Evolutionary conservation across 164 flowering plant genomes (phyloP), one percentile per base, ranked within the genome.

Genomic region (Amborella trichopoda): DNA sequence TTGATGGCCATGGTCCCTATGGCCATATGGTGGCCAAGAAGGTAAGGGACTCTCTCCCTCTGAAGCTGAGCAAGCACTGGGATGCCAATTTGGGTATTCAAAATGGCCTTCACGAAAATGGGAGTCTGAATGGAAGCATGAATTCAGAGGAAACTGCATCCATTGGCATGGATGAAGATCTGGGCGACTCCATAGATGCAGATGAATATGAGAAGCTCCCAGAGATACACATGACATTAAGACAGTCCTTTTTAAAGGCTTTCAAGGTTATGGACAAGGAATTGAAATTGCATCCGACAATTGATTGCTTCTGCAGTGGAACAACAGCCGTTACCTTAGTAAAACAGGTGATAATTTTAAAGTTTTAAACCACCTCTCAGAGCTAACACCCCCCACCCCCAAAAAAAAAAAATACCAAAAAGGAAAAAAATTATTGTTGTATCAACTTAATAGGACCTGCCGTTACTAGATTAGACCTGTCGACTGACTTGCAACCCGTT

Each of bases 1-100:
- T 81, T 58, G 95, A 84, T 56, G 90, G 95, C 47, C 95, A 84
- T 55, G 95, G 95, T 56, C 90, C 90, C n/a, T 75, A 50, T 38
- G 95, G 95, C 56, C 90, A 84, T 53, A 49, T 81, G 77, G 90
- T 84, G 60, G 81, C 90, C 19, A 81, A 69, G 63, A 81, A 67
- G 71, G 87, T 84, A 28, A 70, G 90, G 18, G 90, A 84, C 52
- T 60, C 75, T 48, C 87, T 85, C 68, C 95, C 95, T 21, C 56
- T 79, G 20, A 65, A 66, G 49, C 52, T 84, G 22, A 62, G 67
- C 46, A 25, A 75, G 18, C 83, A 77, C 40, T 85, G 85, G 87
- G 63, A 62, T 50, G 62, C 55, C 50, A 59, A 23, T 50, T 34
- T 48, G 2, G 52, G 28, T 43, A 49, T 30, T 53, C 47, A 28